These are phyloP conservation scores for Ustilago sp. DNA, from an alignment of 1,284 basidiomycete genomes.

Conservation along the genomic window DNA sequence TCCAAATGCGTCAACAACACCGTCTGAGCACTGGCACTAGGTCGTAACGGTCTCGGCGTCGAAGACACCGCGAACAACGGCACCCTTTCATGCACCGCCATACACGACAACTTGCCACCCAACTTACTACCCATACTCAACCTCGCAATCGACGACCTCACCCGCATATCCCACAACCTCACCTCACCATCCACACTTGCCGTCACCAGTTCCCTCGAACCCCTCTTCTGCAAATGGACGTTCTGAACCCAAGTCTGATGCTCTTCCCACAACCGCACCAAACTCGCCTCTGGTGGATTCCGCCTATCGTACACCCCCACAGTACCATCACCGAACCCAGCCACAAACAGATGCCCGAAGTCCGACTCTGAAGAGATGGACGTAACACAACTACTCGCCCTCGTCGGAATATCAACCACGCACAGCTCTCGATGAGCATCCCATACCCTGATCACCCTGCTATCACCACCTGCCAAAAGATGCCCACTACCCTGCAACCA, in stretches of 20 bases:
- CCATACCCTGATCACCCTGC: constrained; percentile 89
- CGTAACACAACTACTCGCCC: constrained; percentile 89
- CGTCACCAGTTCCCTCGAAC: constrained; percentile 83
- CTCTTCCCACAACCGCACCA: constrained; percentile 80
- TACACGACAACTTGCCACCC: constrained; percentile 75
- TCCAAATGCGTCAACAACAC: constrained; percentile 54
- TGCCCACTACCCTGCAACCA: constrained; percentile 93
- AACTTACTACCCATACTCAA: constrained; percentile 73
- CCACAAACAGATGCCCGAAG: constrained; percentile 83
- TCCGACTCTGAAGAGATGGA: constrained; percentile 84
- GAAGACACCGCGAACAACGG: constrained; percentile 81
- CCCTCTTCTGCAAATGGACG: constrained; percentile 84
- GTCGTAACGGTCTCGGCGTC: constrained; percentile 39
- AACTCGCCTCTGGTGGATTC: constrained; percentile 83
- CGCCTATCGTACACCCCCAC: constrained; percentile 93
- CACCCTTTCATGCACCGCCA: constrained; percentile 87
- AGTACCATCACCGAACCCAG: constrained; percentile 91
- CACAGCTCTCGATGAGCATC: constrained; percentile 92
- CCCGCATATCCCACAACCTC: constrained; percentile 90
- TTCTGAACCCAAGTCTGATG: constrained; percentile 93
- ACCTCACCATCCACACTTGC: constrained; percentile 92
- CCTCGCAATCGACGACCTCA: constrained; percentile 78
- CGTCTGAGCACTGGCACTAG: constrained; percentile 37
- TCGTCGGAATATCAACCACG: constrained; percentile 84
- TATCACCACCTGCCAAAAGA: constrained; percentile 89